phyloP scores from a whole-genome alignment of 2,329 filamentous ascomycete species.

The Graphium sp. region DNA sequence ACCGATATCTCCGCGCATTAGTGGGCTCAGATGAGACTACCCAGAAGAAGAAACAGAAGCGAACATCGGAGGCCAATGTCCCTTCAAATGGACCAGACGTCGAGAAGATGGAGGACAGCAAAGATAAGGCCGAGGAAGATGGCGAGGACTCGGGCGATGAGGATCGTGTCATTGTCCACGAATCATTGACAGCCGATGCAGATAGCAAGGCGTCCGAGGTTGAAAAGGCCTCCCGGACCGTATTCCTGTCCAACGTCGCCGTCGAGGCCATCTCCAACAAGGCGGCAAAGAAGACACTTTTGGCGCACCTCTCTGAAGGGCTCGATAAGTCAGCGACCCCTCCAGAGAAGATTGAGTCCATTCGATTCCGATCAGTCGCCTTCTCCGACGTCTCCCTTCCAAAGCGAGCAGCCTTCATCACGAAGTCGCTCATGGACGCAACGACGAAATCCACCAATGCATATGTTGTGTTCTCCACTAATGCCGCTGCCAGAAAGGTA shows the following conservation, averaged over 20 bases:
- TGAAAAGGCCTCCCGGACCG: slow-evolving; percentile 75
- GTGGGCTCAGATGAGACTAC: too few relatives aligned
- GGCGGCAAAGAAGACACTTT: slow-evolving; percentile 58
- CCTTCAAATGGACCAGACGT: too few relatives aligned
- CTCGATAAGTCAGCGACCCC: slow-evolving; percentile 34
- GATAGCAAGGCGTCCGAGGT: slow-evolving; percentile 47
- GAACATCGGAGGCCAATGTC: too few relatives aligned
- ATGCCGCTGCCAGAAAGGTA: slow-evolving; percentile 59
- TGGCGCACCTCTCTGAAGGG: slow-evolving; percentile 64
- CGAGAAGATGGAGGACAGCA: slow-evolving; percentile 15
- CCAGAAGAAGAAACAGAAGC: too few relatives aligned
- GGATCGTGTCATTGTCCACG: slow-evolving; percentile 32
- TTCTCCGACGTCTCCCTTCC: slow-evolving; percentile 64
- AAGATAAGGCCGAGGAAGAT: slow-evolving; percentile 22
- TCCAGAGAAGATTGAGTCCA: slow-evolving; percentile 65
- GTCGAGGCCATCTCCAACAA: slow-evolving; percentile 70
- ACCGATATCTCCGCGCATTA: too few relatives aligned
- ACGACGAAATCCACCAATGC: slow-evolving; percentile 91
- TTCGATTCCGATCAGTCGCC: slow-evolving; percentile 87
- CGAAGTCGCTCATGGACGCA: slow-evolving; percentile 74
- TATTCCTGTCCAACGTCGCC: slow-evolving; percentile 88
- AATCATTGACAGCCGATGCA: slow-evolving; percentile 34
- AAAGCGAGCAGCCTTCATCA: slow-evolving; percentile 88
- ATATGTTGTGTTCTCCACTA: slow-evolving; percentile 74
- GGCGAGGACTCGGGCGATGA: slow-evolving; percentile 23